Evolutionary conservation across 106 monocot genomes (phyloP), one percentile per base, ranked within the genome.

Genomic region (Acanthochlamys bracteata): DNA sequence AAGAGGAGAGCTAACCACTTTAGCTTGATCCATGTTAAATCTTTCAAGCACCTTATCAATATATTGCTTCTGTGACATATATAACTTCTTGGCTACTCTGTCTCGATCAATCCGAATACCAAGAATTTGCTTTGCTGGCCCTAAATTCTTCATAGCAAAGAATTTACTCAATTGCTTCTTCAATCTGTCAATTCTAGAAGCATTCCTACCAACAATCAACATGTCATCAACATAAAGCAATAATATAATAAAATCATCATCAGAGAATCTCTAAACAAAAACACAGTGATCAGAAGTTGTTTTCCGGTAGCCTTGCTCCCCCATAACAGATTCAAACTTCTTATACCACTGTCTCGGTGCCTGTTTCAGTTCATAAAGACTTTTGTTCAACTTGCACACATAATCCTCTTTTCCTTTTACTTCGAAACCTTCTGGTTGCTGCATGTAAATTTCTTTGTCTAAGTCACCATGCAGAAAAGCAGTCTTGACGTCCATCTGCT

Each of bases 401-500:
- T n/a, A n/a, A 55, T 55, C n/a, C 16, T 55, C 55, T 58, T 58
- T 58, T 21, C 9, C 57, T 58, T 58, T 58, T 4, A 58, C 57
- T 23, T 22, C 14, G 14, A 58, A 22, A 24, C 21, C 57, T 24
- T 58, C 25, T 4, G 25, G 9, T 58, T 20, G 57, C 20, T 24
- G 24, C 57, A 58, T 58, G 14, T 58, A 58, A 4, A 58, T 58
- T 4, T 58, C 21, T 25, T 58, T 10, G 7, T 58, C 57, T 14
- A 58, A 58, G 14, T 58, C 57, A 58, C 57, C 57, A 58, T 58
- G 21, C n/a, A 58, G 21, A 24, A 58, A 58, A 22, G 21, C 8
- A 24, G 57, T 58, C 23, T 58, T 58, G 11, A 58, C 57, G 25
- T 58, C 20, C 23, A 58, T 3, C 21, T 58, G 9, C 24, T 58